These are phyloP conservation scores for Carallia pectinifolia DNA, from an alignment of 345 rosid species.

Conservation along the genomic window DNA sequence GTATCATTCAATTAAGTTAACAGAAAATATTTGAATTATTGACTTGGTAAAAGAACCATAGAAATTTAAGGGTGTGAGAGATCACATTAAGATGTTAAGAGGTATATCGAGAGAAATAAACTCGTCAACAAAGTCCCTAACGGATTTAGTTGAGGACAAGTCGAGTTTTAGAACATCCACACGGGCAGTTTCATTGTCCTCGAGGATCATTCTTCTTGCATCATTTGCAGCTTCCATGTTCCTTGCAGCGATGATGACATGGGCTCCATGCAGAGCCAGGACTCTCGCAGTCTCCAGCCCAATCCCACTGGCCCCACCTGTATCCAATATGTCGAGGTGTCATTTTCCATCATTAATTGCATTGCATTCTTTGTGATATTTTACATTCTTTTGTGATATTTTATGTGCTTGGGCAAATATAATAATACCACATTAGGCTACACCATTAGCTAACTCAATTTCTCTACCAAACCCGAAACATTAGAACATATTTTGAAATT, in stretches of 20 bases:
- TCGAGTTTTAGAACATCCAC: constrained; percentile 58
- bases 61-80: background rate
- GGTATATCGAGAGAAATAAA: constrained; percentile 60
- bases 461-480: too few species aligned
- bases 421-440: too few species aligned
- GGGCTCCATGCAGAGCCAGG: constrained; percentile 61
- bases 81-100: constrained; percentile 74
- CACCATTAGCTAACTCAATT: too few species aligned
- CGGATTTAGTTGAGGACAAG: constrained; percentile 57
- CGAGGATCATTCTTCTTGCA: constrained; percentile 49
- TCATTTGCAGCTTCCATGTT: constrained; percentile 69
- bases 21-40: background rate
- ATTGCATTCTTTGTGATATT: too few species aligned
- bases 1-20: background rate
- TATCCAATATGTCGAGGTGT: background rate
- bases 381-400: too few species aligned
- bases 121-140: constrained; percentile 42
- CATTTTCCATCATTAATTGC: background rate
- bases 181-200: constrained; percentile 37
- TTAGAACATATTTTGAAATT: too few species aligned
- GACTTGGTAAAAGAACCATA: background rate
- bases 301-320: constrained; percentile 94
- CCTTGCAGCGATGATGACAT: constrained; percentile 74
- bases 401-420: too few species aligned
- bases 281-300: constrained; percentile 92